phyloP scores from a whole-genome alignment of 257 asterid genomes.

The Solanum dulcamara region DNA sequence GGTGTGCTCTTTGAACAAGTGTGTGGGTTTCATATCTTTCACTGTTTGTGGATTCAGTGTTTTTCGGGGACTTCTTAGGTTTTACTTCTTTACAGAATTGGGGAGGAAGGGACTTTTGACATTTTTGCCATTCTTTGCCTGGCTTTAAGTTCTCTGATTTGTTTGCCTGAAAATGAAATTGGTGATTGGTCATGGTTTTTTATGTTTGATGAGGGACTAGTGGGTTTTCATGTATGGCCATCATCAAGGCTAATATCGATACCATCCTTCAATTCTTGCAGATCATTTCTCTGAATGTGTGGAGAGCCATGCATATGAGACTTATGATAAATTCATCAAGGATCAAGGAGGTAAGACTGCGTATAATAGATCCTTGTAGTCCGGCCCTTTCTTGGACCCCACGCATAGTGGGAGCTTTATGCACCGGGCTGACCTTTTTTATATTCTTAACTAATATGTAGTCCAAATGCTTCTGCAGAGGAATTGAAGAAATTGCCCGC shows the following conservation, averaged over 20 bases:
- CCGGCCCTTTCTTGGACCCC: too few relatives aligned
- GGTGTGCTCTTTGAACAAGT: background rate
- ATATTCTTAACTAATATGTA: background rate
- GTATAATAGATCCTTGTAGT: too few relatives aligned
- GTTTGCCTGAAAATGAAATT: background rate
- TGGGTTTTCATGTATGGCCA: background rate
- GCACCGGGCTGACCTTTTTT: too few relatives aligned
- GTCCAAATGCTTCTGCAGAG: constrained; percentile 25
- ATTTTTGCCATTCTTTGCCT: background rate
- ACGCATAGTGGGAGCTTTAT: too few relatives aligned
- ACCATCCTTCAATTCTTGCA: constrained; percentile 11
- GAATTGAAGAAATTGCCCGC: constrained; percentile 65
- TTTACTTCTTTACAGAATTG: background rate
- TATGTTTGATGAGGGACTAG: background rate
- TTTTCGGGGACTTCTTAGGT: background rate
- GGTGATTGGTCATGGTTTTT: background rate
- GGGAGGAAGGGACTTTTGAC: background rate
- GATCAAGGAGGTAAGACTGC: constrained; percentile 75
- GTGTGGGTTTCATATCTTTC: background rate
- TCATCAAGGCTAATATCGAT: background rate
- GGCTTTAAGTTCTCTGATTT: background rate
- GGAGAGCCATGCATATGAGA: constrained; percentile 88
- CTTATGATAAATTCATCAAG: constrained; percentile 90
- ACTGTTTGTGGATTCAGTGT: background rate
- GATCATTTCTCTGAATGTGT: constrained; percentile 98